Evolutionary conservation across 2,329 filamentous ascomycete species (phyloP).

Genomic region (Rhynchosporium secalis): DNA sequence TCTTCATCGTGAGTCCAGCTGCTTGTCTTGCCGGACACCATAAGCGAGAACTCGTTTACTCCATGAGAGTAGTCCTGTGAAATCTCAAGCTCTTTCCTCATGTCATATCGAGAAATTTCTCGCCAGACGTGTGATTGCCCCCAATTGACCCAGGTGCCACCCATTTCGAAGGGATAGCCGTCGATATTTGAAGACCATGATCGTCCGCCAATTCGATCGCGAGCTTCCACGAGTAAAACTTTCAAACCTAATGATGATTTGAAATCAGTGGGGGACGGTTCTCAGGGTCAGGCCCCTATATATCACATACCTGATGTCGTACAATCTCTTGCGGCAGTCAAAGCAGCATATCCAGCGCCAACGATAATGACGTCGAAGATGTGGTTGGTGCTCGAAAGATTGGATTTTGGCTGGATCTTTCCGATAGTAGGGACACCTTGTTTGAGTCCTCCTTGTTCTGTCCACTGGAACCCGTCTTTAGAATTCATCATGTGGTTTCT

Average conservation of each 20-base stretch:
- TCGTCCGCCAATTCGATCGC: conserved; percentile 51
- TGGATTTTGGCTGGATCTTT: not conserved
- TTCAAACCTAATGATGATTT: not conserved
- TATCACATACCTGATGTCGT: conserved; percentile 14
- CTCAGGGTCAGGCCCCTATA: not conserved
- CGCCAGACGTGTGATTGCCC: conserved; percentile 46
- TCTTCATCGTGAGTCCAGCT: conserved; percentile 46
- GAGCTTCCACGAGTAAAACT: conserved; percentile 48
- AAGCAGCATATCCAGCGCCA: conserved; percentile 40
- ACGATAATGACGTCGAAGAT: conserved; percentile 37
- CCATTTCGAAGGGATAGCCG: conserved; percentile 49
- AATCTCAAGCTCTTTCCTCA: conserved; percentile 44
- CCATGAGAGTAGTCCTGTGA: conserved; percentile 44
- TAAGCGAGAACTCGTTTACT: conserved; percentile 42
- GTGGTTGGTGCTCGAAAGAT: not conserved
- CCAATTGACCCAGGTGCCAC: conserved; percentile 52
- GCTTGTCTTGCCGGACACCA: conserved; percentile 35
- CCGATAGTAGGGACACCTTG: not conserved
- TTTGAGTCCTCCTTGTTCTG: not conserved
- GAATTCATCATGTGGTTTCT: not conserved
- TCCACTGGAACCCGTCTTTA: not conserved
- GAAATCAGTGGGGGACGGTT: not conserved
- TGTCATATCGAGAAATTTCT: conserved; percentile 49
- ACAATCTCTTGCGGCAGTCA: conserved; percentile 39
- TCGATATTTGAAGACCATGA: conserved; percentile 48